Evolutionary conservation across 2,329 filamentous ascomycete genomes (phyloP), one percentile per base, ranked within the genome.

Genomic region (Sporothrix humicola): DNA sequence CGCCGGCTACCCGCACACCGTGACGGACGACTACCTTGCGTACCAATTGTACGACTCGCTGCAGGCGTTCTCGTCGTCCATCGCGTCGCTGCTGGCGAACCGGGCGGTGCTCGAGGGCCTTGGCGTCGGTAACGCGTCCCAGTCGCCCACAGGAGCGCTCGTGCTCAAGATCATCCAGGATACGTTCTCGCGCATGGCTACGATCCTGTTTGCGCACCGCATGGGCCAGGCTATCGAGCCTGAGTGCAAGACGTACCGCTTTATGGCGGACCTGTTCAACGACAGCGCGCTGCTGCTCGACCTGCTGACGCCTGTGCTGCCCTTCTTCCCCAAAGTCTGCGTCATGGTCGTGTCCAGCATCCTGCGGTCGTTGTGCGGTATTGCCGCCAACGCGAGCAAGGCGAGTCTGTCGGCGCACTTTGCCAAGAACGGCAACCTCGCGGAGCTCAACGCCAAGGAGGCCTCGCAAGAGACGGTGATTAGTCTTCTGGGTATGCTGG

Each of bases 401-500:
- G 95, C 95, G 1, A 95, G 92, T 75, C 83, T 99, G 77, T 96
- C 93, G 79, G 92, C 93, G 12, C 96, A 99, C 82, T 98, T 99
- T 84, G 94, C 95, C 9, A 89, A 87, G 77, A 90, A 90, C 79
- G 93, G 94, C 52, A 98, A 98, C 81, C 83, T 98, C 61, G 95
- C 93, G 1, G 95, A 98, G 81, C 86, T 99, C 73, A 98, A 98
- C 82, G 95, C 95, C 73, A 91, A 97, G 87, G 95, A 98, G 80
- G 94, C 94, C 13, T 97, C 93, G 77, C 96, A 98, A 83, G 96
- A 98, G 82, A 98, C 95, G 0, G 90, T 97, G 23, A 93, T 99
- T 73, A 95, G 93, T 1, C 85, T 98, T 37, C 75, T 97, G 48
- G 96, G 96, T 1, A 94, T 98, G 88, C 86, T 97, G 70, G 89